Evolutionary conservation across 2,329 filamentous ascomycete genomes (phyloP).

Genomic region (Leptoxyphium fumago): DNA sequence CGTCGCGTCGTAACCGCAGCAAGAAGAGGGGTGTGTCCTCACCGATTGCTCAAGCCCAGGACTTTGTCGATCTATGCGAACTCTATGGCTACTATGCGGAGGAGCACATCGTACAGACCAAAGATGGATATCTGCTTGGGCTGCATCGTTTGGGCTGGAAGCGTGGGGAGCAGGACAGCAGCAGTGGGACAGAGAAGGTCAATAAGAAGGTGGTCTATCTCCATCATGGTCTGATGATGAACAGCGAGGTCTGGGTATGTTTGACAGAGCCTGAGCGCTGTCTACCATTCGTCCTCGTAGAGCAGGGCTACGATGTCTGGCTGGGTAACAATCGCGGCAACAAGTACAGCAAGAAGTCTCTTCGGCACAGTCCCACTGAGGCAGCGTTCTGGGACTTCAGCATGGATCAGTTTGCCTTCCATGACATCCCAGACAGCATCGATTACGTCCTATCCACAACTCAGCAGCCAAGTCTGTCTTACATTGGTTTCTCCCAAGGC

Average conservation of each 20-base stretch:
- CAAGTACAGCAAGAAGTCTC: constrained; percentile 96
- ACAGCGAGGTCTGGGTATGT: constrained; percentile 96
- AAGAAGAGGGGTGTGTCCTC: constrained; percentile 41
- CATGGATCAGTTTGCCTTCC: constrained; percentile 94
- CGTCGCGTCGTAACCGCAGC: constrained; percentile 51
- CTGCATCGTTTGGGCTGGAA: constrained; percentile 75
- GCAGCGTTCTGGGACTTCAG: constrained; percentile 90
- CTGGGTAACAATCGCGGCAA: constrained; percentile 96
- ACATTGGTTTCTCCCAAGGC: constrained; percentile 94
- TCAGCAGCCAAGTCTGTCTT: constrained; percentile 69
- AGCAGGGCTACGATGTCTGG: constrained; percentile 93
- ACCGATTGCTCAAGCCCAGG: constrained; percentile 68
- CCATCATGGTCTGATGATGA: constrained; percentile 95
- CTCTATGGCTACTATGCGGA: constrained; percentile 87
- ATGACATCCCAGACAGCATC: constrained; percentile 93
- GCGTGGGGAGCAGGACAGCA: constrained; percentile 64
- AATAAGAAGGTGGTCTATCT: constrained; percentile 83
- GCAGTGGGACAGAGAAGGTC: constrained; percentile 58
- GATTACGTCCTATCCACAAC: constrained; percentile 80
- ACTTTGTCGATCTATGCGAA: constrained; percentile 88
- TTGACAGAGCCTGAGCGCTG: constrained; percentile 74
- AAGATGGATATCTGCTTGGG: constrained; percentile 83
- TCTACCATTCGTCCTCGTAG: constrained; percentile 76
- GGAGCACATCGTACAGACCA: constrained; percentile 89
- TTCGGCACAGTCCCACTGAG: constrained; percentile 58